phyloP scores from a whole-genome alignment of 441 rosid species.

The Adansonia madagascariensis region DNA sequence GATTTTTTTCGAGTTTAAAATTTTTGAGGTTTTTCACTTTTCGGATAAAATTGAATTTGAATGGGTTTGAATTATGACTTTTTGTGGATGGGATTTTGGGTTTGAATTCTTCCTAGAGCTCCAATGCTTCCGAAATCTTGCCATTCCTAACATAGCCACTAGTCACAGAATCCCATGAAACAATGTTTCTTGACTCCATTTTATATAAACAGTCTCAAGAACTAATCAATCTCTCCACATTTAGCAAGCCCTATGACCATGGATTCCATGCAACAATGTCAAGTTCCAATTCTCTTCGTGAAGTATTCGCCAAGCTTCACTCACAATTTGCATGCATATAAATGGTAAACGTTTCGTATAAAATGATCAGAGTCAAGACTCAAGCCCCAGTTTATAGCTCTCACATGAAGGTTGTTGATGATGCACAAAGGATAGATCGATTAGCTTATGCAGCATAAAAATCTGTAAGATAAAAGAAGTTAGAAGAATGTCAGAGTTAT shows the following conservation, averaged over 20 bases:
- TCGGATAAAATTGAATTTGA: no score
- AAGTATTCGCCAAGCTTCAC: constrained; percentile 55
- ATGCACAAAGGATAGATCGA: no score
- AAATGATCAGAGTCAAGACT: constrained; percentile 60
- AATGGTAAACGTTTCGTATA: constrained; percentile 54
- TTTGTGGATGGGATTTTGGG: no score
- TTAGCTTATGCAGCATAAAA: no score
- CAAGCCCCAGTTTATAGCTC: constrained; percentile 51
- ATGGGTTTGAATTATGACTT: no score
- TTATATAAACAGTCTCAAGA: constrained; percentile 54
- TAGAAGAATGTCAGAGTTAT: no score
- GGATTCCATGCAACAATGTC: constrained; percentile 76
- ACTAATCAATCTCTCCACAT: constrained; percentile 51
- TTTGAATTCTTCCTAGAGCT: constrained; percentile 28
- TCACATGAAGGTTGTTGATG: constrained; percentile 55
- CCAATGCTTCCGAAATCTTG: constrained; percentile 56
- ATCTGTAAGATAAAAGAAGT: no score
- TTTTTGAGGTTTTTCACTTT: no score
- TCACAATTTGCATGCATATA: constrained; percentile 59
- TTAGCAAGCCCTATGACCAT: constrained; percentile 66
- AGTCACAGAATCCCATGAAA: constrained; percentile 74
- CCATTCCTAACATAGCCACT: constrained; percentile 75
- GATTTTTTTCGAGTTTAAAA: no score
- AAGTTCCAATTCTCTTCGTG: constrained; percentile 29
- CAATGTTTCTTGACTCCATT: constrained; percentile 48